These are phyloP conservation scores for Suaeda aralocaspica DNA, from an alignment of 148 eudicot species.

Conservation along the genomic window DNA sequence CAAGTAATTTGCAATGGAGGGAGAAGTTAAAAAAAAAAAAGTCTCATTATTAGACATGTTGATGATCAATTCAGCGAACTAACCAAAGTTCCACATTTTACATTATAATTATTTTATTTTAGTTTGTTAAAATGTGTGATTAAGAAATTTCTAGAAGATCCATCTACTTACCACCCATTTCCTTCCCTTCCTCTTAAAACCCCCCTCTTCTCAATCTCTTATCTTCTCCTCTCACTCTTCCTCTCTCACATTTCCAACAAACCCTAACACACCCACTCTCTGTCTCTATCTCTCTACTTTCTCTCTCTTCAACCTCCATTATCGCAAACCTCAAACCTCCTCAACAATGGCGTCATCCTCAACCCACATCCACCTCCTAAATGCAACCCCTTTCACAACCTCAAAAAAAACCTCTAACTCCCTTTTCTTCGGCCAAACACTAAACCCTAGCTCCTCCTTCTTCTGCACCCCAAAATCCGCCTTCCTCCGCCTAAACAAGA, in stretches of 20 bases:
- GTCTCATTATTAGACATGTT: too few species aligned
- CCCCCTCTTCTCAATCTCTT: constrained; percentile 13
- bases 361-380: constrained; percentile 40
- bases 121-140: background rate
- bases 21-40: too few species aligned
- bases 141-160: constrained; percentile 7
- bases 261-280: too few species aligned
- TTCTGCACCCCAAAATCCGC: constrained; percentile 31
- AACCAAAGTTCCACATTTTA: too few species aligned
- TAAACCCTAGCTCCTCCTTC: constrained; percentile 14
- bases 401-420: constrained; percentile 8
- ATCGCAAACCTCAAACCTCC: background rate
- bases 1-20: too few species aligned
- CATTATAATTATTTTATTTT: too few species aligned
- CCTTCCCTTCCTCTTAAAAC: constrained; percentile 10
- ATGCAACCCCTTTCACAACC: constrained; percentile 25
- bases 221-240: constrained; percentile 14
- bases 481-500: constrained; percentile 27
- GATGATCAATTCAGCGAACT: too few species aligned
- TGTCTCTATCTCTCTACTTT: too few species aligned
- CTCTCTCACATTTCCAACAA: background rate
- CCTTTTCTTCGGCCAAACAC: constrained; percentile 22
- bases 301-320: background rate
- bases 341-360: constrained; percentile 46
- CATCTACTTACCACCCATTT: constrained; percentile 30